Base-by-base conservation (phyloP, 164 flowering plant genomes). In the Hamamelis virginiana region DNA sequence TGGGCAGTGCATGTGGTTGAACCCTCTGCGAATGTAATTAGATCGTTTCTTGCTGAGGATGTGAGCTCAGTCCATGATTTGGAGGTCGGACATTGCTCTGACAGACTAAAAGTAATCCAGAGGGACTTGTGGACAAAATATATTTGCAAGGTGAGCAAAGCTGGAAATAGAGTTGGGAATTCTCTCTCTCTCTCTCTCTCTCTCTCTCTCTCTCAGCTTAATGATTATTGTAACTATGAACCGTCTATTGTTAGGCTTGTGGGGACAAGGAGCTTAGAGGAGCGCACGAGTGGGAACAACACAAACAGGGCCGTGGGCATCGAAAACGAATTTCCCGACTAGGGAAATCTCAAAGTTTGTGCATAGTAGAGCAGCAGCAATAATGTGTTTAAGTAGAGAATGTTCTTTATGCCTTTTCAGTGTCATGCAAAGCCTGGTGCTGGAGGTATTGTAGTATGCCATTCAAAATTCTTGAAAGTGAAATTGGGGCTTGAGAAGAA, bases 51-150 rank as follows among this genome's bases (percentile, higher is more conserved):
- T 58, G 53, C 63, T 50, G 78, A 77, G 48, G 72, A 78, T 57
- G 59, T 8, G 13, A 73, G 59, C 16, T 50, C 67, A 16, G 27
- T 45, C 48, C 57, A 61, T 16, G 69, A 74, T 46, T 28, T 60
- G 44, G 76, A 51, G 44, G 62, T 14, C 13, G 66, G 9, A 3
- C 61, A 52, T 47, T 56, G 9, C 50, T 19, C 56, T 21, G 69
- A 52, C 22, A 74, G 23, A 52, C 62, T 33, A 25, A 81, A 69
- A 52, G 25, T 80, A 51, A 59, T 65, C 23, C 70, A 81, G 43
- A 87, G 90, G 73, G 94, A 91, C 75, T 81, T 92, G 80, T 95
- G 98, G 98, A 88, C 88, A 53, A 96, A 83, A 74, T 79, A 86
- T 73, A 66, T 75, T 0, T 95, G 98, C 72, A 75, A 92, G 96